Conservation (phyloP, 176 grass and related monocot genomes). For the Otatea glauca region DNA sequence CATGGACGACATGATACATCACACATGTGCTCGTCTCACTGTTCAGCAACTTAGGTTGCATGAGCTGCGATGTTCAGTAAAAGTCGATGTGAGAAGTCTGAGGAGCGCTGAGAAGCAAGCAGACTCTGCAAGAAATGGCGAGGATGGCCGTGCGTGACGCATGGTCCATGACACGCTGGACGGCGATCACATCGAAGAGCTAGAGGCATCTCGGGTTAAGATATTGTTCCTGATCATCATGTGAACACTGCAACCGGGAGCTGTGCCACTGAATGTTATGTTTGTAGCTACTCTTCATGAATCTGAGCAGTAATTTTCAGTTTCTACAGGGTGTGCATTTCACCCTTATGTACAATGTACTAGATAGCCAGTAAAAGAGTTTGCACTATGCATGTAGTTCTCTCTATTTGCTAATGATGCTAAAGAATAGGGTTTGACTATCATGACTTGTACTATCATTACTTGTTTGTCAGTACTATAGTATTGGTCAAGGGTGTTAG, state of each 20-base stretch:
- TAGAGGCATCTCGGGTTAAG: constrained; percentile 52
- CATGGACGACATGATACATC: neutral
- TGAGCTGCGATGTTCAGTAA: constrained; percentile 26
- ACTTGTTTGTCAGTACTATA: constrained; percentile 4
- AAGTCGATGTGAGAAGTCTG: constrained; percentile 47
- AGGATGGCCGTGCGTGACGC: constrained; percentile 14
- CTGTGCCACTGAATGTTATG: constrained; percentile 51
- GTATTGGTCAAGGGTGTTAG: constrained; percentile 40
- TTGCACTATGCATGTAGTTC: neutral
- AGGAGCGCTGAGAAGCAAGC: constrained; percentile 11
- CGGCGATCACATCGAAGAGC: constrained; percentile 38
- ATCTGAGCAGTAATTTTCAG: constrained; percentile 28
- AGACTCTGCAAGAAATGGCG: constrained; percentile 26
- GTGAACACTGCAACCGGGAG: constrained; percentile 44
- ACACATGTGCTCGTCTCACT: constrained; percentile 1
- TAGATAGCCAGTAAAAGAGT: neutral
- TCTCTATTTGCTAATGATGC: neutral
- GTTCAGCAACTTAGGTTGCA: constrained; percentile 12
- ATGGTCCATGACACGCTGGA: constrained; percentile 40
- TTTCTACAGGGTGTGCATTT: neutral
- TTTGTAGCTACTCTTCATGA: constrained; percentile 42
- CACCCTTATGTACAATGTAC: neutral
- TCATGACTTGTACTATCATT: neutral
- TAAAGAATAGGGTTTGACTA: constrained; percentile 15
- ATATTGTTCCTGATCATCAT: constrained; percentile 56